Conservation (phyloP, 2,329 filamentous ascomycete species). For the Cyclaneusma minus region DNA sequence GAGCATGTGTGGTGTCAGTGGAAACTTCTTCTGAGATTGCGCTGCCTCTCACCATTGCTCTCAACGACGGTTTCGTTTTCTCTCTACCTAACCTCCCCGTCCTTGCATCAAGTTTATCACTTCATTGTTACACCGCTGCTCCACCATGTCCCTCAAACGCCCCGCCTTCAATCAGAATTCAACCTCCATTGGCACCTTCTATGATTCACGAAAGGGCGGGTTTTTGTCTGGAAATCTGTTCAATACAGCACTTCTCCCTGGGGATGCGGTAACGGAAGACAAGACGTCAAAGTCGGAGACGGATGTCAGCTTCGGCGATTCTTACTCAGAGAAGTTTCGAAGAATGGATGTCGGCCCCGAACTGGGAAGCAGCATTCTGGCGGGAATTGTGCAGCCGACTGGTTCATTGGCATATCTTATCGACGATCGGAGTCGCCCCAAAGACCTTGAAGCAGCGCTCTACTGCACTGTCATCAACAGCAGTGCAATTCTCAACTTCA, state of each 20-base stretch:
- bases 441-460: constrained; percentile 6
- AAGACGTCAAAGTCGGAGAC: constrained; percentile 1
- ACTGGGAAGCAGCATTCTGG: constrained; percentile 9
- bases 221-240: constrained; percentile 7
- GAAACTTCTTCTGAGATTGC: too few species aligned
- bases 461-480: constrained; percentile 6
- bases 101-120: too few species aligned
- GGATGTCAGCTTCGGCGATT: constrained; percentile 4
- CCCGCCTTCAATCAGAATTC: constrained; percentile 9
- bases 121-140: too few species aligned
- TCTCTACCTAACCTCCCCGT: too few species aligned
- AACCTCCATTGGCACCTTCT: constrained; percentile 9
- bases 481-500: constrained; percentile 7
- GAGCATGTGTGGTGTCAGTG: too few species aligned
- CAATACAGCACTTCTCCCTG: constrained; percentile 3
- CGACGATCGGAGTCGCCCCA: constrained; percentile 4
- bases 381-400: constrained; percentile 5
- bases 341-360: constrained; percentile 6
- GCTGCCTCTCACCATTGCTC: too few species aligned
- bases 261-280: constrained; percentile 1
- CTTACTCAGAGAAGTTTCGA: constrained; percentile 8
- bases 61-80: too few species aligned
- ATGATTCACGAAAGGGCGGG: constrained; percentile 9
- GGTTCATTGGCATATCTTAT: constrained; percentile 7
- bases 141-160: too few species aligned